These are phyloP conservation scores for Anisogramma anomala DNA, from an alignment of 2,329 filamentous ascomycete species.

Conservation along the genomic window DNA sequence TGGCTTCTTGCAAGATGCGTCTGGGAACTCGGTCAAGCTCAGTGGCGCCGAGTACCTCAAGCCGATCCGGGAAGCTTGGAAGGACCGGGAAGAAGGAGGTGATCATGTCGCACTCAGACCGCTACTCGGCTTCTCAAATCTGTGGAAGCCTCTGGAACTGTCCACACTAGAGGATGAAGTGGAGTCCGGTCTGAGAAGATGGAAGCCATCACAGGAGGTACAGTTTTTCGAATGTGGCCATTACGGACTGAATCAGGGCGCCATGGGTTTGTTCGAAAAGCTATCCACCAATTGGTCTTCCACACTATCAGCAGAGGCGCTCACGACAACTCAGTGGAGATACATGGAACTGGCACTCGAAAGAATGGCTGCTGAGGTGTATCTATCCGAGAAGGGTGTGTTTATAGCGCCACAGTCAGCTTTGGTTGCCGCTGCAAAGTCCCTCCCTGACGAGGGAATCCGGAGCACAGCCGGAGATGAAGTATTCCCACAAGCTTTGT, in stretches of 20 bases:
- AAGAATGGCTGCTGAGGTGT: conserved; percentile 11
- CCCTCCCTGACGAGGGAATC: neutral
- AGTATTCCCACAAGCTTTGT: conserved; percentile 1
- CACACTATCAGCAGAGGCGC: conserved; percentile 4
- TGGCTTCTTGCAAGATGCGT: neutral
- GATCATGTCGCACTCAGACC: conserved; percentile 6
- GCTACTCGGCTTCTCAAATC: neutral
- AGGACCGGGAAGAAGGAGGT: neutral
- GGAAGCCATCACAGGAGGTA: neutral
- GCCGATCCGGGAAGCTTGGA: neutral
- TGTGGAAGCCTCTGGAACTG: conserved; percentile 9
- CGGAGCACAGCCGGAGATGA: neutral
- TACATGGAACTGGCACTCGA: conserved; percentile 10
- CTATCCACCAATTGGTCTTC: conserved; percentile 13
- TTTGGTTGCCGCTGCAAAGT: conserved; percentile 2
- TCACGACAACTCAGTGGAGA: conserved; percentile 9
- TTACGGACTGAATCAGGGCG: neutral
- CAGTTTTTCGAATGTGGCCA: conserved; percentile 4
- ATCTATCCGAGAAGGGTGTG: conserved; percentile 7
- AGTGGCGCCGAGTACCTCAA: neutral
- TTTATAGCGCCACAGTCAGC: conserved; percentile 2
- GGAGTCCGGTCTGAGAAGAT: neutral
- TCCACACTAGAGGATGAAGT: neutral
- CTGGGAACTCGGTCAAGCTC: neutral
- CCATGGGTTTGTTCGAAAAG: conserved; percentile 8